These are phyloP conservation scores for Aspergillus brunneoviolaceus DNA, from an alignment of 2,329 filamentous ascomycete species.

Conservation along the genomic window DNA sequence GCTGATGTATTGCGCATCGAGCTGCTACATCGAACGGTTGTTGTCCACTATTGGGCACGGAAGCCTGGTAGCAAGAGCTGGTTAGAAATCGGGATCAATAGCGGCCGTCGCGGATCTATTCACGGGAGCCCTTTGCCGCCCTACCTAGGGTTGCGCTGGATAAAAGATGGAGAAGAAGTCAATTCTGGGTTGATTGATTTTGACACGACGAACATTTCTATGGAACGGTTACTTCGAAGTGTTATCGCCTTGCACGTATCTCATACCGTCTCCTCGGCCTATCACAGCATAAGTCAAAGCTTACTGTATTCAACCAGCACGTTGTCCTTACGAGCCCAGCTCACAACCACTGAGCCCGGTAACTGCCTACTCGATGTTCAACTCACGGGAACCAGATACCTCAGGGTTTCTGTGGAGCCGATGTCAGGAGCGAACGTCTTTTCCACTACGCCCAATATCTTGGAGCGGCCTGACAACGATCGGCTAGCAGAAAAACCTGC, in stretches of 20 bases:
- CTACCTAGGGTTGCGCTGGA: slow-evolving; percentile 65
- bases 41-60: slow-evolving; percentile 86
- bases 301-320: slow-evolving; percentile 62
- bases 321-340: slow-evolving; percentile 57
- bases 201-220: slow-evolving; percentile 66
- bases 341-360: slow-evolving; percentile 62
- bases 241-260: slow-evolving; percentile 75
- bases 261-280: slow-evolving; percentile 67
- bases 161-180: slow-evolving; percentile 76
- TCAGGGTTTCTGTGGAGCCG: slow-evolving; percentile 69
- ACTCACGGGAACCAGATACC: slow-evolving; percentile 61
- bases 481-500: slow-evolving; percentile 58
- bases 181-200: slow-evolving; percentile 66
- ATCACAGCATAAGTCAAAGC: slow-evolving; percentile 58
- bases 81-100: slow-evolving; percentile 76
- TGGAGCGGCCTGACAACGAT: slow-evolving; percentile 60
- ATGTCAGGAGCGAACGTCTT: slow-evolving; percentile 75
- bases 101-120: slow-evolving; percentile 19
- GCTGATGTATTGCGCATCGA: slow-evolving; percentile 75
- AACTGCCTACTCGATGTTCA: slow-evolving; percentile 69
- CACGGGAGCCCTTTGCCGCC: slow-evolving; percentile 26
- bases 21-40: slow-evolving; percentile 73
- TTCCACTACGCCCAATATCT: slow-evolving; percentile 60
- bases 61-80: slow-evolving; percentile 76
- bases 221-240: slow-evolving; percentile 70